Percentiles rank a stretch among this genome's conserved stretches.
Evolutionary conservation across 2,329 filamentous ascomycete genomes (phyloP).

Genomic region (Exophiala dermatitidis): DNA sequence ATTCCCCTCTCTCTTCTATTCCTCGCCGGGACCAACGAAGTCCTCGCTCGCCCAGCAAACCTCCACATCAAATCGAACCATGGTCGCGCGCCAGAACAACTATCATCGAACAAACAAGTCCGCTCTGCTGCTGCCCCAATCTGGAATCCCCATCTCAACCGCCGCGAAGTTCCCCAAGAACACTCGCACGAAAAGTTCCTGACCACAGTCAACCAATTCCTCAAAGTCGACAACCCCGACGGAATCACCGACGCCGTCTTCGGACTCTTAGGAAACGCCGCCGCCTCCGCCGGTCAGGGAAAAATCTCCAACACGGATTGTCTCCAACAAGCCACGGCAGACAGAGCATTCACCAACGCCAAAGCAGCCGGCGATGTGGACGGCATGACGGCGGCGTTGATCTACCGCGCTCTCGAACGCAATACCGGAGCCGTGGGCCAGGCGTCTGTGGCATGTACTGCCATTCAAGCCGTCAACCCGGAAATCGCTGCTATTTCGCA

Average conservation of each 20-base stretch:
- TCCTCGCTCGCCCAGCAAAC: constrained; percentile 11
- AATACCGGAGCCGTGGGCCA: constrained; percentile 54
- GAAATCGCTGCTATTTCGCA: constrained; percentile 58
- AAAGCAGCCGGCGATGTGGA: constrained; percentile 47
- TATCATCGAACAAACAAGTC: background rate
- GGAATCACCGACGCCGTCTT: constrained; percentile 46
- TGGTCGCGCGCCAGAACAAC: background rate
- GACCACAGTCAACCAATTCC: constrained; percentile 38
- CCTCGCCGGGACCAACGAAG: constrained; percentile 6
- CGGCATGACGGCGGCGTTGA: constrained; percentile 49
- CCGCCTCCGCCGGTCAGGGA: constrained; percentile 45
- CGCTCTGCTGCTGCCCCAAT: constrained; percentile 1
- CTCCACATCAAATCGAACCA: constrained; percentile 6
- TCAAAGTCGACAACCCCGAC: constrained; percentile 44
- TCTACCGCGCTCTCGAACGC: constrained; percentile 51
- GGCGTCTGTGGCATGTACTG: constrained; percentile 51
- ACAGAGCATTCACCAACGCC: constrained; percentile 55
- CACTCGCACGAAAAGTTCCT: constrained; percentile 50
- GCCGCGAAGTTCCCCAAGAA: constrained; percentile 52
- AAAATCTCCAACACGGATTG: constrained; percentile 49
- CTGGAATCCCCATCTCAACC: constrained; percentile 9
- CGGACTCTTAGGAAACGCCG: constrained; percentile 47
- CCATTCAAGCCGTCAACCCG: constrained; percentile 52
- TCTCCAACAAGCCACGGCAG: constrained; percentile 52
- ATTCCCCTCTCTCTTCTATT: constrained; percentile 11